Evolutionary conservation across 345 rosid species (phyloP).

Genomic region (Stellera chamaejasme): DNA sequence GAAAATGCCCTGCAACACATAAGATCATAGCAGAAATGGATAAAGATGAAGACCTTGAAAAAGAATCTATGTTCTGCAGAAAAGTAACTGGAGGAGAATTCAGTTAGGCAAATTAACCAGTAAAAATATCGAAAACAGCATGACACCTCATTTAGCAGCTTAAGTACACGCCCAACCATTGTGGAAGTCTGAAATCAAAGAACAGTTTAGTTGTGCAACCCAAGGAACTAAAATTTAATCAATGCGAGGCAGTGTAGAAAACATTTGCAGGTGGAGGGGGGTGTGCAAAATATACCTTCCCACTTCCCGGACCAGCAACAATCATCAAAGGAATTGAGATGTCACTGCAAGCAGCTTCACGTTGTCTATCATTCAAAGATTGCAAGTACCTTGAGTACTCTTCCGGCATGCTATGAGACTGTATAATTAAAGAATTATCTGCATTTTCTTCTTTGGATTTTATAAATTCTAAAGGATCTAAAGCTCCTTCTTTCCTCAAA

Average conservation of each 20-base stretch:
- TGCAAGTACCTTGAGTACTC: conserved; percentile 55
- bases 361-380: conserved; percentile 72
- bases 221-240: conserved; percentile 3
- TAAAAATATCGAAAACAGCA: neutral
- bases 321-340: conserved; percentile 79
- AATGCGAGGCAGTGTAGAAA: neutral
- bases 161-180: conserved; percentile 90
- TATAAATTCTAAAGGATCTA: conserved; percentile 6
- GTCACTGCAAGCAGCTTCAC: conserved; percentile 75
- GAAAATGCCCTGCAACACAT: conserved; percentile 50
- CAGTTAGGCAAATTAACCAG: conserved; percentile 1
- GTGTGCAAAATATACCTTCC: conserved; percentile 50
- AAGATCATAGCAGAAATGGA: neutral
- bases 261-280: neutral
- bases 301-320: conserved; percentile 97
- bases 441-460: conserved; percentile 17
- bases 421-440: conserved; percentile 17
- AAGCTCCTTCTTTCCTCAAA: neutral
- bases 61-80: neutral
- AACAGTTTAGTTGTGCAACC: conserved; percentile 11
- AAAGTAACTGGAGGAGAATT: neutral
- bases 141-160: conserved; percentile 65
- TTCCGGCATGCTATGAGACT: conserved; percentile 40
- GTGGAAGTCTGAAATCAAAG: conserved; percentile 66
- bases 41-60: conserved; percentile 1